These are phyloP conservation scores for Pseudozyma flocculosa DNA, from an alignment of 1,284 basidiomycete genomes.

Conservation along the genomic window DNA sequence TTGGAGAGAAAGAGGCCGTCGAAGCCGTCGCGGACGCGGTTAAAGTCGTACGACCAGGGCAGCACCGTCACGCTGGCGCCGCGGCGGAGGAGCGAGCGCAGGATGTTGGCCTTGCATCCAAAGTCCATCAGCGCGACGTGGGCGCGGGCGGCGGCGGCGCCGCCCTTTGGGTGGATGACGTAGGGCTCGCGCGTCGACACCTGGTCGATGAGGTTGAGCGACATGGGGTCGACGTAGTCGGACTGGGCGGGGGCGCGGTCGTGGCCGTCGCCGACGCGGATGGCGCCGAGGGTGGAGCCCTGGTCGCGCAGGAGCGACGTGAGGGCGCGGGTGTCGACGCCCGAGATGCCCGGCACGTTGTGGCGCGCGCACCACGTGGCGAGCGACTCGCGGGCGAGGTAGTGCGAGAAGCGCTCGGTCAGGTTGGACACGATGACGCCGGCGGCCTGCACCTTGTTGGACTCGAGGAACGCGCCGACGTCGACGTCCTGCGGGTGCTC, in stretches of 20 bases:
- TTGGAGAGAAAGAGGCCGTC: constrained; percentile 97
- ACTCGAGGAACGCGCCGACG: constrained; percentile 69
- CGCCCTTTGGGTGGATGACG: constrained; percentile 80
- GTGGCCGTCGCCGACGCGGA: constrained; percentile 78
- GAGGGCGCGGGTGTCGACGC: constrained; percentile 95
- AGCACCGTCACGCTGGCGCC: constrained; percentile 90
- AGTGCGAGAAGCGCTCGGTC: constrained; percentile 91
- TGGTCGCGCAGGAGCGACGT: constrained; percentile 91
- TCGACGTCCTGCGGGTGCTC: constrained; percentile 65
- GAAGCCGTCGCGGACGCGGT: constrained; percentile 78
- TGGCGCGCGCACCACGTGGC: constrained; percentile 90
- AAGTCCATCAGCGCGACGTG: constrained; percentile 96
- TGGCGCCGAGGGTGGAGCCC: constrained; percentile 90
- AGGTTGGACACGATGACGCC: constrained; percentile 93
- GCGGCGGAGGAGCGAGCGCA: constrained; percentile 85
- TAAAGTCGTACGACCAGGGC: constrained; percentile 97
- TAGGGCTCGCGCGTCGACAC: constrained; percentile 85
- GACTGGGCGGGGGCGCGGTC: constrained; percentile 62
- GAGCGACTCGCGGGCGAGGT: constrained; percentile 87
- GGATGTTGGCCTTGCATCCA: constrained; percentile 95
- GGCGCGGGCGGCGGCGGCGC: constrained; percentile 62
- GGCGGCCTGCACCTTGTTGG: constrained; percentile 82
- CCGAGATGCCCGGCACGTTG: constrained; percentile 88
- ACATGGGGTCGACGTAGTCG: constrained; percentile 76
- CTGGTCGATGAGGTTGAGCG: constrained; percentile 89